Conservation (phyloP, 768 basidiomycete species). For the Lactifluus hygrophoroides region DNA sequence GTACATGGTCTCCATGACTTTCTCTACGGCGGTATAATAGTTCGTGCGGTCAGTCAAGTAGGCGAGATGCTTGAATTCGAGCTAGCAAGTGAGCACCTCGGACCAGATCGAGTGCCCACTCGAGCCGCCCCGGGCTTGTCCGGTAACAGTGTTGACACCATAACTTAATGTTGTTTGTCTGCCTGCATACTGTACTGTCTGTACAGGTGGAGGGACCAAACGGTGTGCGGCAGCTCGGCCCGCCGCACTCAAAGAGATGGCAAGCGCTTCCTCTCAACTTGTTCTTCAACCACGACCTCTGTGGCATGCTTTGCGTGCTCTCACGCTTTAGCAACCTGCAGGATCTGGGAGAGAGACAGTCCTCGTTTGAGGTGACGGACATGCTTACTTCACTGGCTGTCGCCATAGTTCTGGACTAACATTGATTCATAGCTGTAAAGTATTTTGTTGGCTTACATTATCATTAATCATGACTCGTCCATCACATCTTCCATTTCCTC, state of each 20-base stretch:
- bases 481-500: background rate
- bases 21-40: conserved; percentile 49
- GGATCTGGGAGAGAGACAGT: conserved; percentile 17
- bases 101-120: conserved; percentile 41
- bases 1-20: conserved; percentile 43
- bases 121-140: conserved; percentile 23
- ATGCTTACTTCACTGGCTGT: conserved; percentile 1
- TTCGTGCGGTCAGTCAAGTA: conserved; percentile 64
- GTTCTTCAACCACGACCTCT: conserved; percentile 11
- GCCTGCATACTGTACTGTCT: too few relatives aligned
- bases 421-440: background rate
- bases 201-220: too few relatives aligned
- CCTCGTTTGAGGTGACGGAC: conserved; percentile 21
- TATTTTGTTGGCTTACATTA: too few relatives aligned
- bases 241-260: background rate
- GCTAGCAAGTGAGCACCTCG: conserved; percentile 73
- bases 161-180: too few relatives aligned
- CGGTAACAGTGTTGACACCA: conserved; percentile 56
- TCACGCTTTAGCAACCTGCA: background rate
- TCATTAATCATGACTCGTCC: conserved; percentile 6
- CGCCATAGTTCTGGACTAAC: conserved; percentile 21
- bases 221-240: conserved; percentile 2
- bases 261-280: background rate
- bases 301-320: conserved; percentile 8
- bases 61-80: conserved; percentile 85